Evolutionary conservation across 148 eudicot species (phyloP).

Genomic region (Amaranthus cruentus): DNA sequence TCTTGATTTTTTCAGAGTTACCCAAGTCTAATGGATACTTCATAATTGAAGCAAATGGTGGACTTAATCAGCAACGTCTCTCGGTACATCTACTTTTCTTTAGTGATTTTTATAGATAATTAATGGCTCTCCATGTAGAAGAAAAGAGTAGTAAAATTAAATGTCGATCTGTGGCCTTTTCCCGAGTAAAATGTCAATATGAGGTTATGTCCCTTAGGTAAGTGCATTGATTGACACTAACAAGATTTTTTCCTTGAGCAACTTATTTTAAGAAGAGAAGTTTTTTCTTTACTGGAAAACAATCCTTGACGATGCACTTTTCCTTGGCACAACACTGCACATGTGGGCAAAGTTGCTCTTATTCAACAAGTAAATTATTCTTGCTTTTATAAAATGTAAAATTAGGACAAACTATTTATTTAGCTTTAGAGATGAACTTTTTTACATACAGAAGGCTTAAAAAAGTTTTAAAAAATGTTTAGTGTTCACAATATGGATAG

Average conservation of each 20-base stretch:
- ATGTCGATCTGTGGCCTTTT: background rate
- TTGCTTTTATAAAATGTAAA: background rate
- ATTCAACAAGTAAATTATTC: background rate
- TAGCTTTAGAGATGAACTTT: background rate
- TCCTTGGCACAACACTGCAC: background rate
- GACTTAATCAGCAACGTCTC: conserved; percentile 89
- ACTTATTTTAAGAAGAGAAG: background rate
- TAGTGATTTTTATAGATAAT: background rate
- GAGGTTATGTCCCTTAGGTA: background rate
- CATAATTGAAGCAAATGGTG: conserved; percentile 97
- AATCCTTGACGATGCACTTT: background rate
- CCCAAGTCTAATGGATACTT: conserved; percentile 86
- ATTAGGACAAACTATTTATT: background rate
- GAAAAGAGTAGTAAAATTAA: background rate
- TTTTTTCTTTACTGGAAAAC: background rate
- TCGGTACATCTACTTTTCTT: conserved; percentile 53
- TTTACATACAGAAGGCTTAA: background rate
- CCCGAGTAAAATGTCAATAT: background rate
- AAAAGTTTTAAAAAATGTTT: background rate
- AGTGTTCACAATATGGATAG: background rate
- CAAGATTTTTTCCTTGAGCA: background rate
- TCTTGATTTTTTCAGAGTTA: conserved; percentile 36
- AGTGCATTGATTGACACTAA: background rate
- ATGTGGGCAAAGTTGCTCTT: background rate
- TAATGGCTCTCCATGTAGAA: background rate